phyloP scores from a whole-genome alignment of 2,329 filamentous ascomycete genomes.

The Colletotrichum sp. region DNA sequence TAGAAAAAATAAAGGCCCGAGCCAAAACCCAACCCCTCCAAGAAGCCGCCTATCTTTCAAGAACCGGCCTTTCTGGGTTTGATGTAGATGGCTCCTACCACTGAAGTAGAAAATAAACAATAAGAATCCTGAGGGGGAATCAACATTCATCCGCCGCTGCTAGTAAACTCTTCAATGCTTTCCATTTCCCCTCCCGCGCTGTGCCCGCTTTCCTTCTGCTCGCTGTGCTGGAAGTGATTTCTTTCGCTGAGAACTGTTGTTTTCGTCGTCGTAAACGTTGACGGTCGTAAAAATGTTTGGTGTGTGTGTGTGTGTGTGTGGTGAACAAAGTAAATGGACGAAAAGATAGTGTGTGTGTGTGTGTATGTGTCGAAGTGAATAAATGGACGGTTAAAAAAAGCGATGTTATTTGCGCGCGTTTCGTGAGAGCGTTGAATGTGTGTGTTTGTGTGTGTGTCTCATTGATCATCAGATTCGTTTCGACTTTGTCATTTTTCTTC shows the following conservation, averaged over 20 bases:
- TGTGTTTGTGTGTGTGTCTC: not conserved
- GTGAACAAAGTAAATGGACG: not conserved
- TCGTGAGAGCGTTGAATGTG: not conserved
- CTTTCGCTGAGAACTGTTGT: not conserved
- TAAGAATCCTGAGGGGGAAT: not conserved
- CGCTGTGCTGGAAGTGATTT: not conserved
- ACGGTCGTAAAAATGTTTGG: not conserved
- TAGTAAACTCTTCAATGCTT: not conserved
- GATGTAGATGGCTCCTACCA: not conserved
- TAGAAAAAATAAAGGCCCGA: not conserved
- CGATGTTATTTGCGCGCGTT: not conserved
- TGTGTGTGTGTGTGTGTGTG: not conserved
- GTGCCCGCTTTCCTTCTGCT: not conserved
- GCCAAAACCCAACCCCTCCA: not conserved
- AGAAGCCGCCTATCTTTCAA: not conserved
- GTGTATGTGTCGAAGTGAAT: not conserved
- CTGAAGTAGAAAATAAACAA: not conserved
- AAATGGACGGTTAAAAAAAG: not conserved
- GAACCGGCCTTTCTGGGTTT: not conserved
- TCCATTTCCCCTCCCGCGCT: not conserved
- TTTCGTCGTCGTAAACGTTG: not conserved
- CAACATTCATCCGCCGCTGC: too few species aligned
- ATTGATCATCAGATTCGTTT: constrained; percentile 17
- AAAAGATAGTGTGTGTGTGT: not conserved
- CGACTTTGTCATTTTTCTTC: constrained; percentile 3